Percentiles rank a stretch among this genome's conserved stretches.
Conservation (phyloP, 2,329 filamentous ascomycete genomes). For the Rutstroemia sp. region DNA sequence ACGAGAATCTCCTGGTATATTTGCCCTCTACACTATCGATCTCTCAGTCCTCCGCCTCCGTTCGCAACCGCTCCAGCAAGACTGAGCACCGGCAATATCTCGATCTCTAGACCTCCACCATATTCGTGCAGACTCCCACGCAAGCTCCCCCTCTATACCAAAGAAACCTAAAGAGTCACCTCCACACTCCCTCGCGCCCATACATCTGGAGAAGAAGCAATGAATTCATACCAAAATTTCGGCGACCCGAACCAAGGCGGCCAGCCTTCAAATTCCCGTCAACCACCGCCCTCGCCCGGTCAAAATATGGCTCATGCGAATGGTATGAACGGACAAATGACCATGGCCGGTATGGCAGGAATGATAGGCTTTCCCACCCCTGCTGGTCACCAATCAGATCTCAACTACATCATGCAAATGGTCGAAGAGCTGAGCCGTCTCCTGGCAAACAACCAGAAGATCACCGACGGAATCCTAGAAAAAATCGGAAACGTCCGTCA, state of each 20-base stretch:
- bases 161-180: too few relatives aligned
- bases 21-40: too few relatives aligned
- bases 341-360: constrained; percentile 33
- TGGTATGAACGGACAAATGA: constrained; percentile 32
- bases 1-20: too few relatives aligned
- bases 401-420: constrained; percentile 62
- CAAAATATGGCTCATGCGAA: constrained; percentile 26
- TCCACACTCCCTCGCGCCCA: too few relatives aligned
- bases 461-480: constrained; percentile 58
- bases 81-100: too few relatives aligned
- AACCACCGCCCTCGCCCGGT: constrained; percentile 28
- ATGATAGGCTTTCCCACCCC: constrained; percentile 43
- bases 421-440: constrained; percentile 52
- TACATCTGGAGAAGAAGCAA: too few relatives aligned
- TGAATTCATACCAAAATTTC: constrained; percentile 2
- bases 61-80: too few relatives aligned
- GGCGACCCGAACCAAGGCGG: constrained; percentile 19
- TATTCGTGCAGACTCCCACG: too few relatives aligned
- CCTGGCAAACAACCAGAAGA: constrained; percentile 41
- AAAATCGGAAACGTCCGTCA: constrained; percentile 54
- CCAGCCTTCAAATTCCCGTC: constrained; percentile 16
- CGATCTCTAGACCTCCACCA: too few relatives aligned
- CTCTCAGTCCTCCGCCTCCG: too few relatives aligned
- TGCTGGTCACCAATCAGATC: constrained; percentile 60
- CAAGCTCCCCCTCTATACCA: too few relatives aligned